Conservation (phyloP, 106 monocot genomes). For the Hemerocallis citrina region DNA sequence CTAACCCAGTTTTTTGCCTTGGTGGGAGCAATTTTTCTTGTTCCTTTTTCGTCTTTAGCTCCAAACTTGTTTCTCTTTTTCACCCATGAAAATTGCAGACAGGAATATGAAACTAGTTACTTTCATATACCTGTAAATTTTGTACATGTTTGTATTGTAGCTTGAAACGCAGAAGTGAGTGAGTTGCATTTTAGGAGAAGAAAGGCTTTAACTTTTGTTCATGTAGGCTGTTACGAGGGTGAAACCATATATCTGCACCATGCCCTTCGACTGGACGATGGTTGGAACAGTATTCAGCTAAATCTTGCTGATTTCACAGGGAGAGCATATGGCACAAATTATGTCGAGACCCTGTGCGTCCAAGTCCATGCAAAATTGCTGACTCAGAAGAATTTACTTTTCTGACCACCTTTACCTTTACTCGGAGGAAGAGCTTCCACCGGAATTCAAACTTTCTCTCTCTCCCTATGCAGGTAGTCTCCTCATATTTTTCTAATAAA, state of each 20-base stretch:
- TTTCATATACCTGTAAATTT: no score
- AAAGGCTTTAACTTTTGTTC: background rate
- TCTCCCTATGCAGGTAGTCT: constrained; percentile 78
- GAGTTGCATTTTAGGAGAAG: background rate
- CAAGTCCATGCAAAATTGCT: constrained; percentile 97
- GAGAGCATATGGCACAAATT: constrained; percentile 96
- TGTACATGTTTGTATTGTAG: no score
- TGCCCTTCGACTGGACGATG: constrained; percentile 87
- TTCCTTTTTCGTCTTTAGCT: no score
- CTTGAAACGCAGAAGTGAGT: background rate
- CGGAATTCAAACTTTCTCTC: constrained; percentile 94
- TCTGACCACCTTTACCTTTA: constrained; percentile 91
- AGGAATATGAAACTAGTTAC: no score
- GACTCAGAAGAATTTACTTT: constrained; percentile 90
- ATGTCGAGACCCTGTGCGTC: constrained; percentile 88
- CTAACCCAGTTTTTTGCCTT: no score
- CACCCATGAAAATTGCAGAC: no score
- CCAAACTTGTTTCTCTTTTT: no score
- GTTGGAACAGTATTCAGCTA: constrained; percentile 94
- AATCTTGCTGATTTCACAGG: constrained; percentile 87
- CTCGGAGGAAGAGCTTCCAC: constrained; percentile 96
- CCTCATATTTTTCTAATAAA: background rate
- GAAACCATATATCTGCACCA: constrained; percentile 96
- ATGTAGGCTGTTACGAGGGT: constrained; percentile 77
- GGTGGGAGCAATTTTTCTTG: no score